Base-by-base conservation (phyloP, 257 asterid species). In the Salvia miltiorrhiza region DNA sequence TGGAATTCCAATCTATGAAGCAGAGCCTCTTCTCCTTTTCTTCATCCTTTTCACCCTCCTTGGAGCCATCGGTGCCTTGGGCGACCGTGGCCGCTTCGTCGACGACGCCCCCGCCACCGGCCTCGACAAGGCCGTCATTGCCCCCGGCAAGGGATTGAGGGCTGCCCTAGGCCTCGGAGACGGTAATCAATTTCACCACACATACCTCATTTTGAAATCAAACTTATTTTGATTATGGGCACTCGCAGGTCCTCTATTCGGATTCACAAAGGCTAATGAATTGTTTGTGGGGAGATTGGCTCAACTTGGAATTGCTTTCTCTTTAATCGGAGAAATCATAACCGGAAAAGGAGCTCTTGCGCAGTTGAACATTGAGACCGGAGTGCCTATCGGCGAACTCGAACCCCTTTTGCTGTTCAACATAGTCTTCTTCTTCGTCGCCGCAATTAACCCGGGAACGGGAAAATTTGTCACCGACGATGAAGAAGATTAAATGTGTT, bases 301-400 rank as follows among this genome's bases (percentile, higher is more conserved):
- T 9, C 97, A 92, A 76, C 54, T 92, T 20, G 97, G 97, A 17
- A 89, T 92, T 68, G 98, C 90, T 1, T 93, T 93, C 79, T 93
- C 98, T 13, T 78, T 93, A 1, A 93, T 93, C 1, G 98, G 98
- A 60, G 98, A 93, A 75, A 93, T 93, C 16, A 64, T 90, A 0
- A 90, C 98, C 0, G 98, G 98, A 11, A 93, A 93, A 45, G 97
- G 98, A 68, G 98, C 98, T 3, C 53, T 93, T 84, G 98, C 98
- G 0, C 98, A 93, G 63, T 66, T 93, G 67, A 93, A 93, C 76
- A 67, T 93, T 12, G 98, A 93, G 81, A 93, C 98, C 0, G 98
- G 98, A 11, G 90, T 93, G 3, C 98, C 97, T 3, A 87, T 93
- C 3, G 79, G 66, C 20, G 98, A 93, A 67, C 73, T 93, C 63